Percentiles rank a stretch among this genome's conserved stretches.
These are phyloP conservation scores for Aspergillaceae sp. DNA, from an alignment of 2,329 filamentous ascomycete species.

Conservation along the genomic window DNA sequence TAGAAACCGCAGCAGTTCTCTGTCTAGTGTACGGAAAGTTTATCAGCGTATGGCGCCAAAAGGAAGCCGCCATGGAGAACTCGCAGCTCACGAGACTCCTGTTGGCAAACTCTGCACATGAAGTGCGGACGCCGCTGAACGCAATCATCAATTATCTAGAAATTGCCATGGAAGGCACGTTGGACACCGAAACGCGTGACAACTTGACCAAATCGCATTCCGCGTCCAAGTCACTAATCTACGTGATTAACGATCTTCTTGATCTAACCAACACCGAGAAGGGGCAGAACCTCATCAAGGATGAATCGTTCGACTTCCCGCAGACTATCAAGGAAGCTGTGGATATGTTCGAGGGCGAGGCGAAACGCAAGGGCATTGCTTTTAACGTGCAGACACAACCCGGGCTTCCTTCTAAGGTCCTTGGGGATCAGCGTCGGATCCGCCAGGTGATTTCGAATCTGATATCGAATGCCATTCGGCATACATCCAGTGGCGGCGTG, in stretches of 20 bases:
- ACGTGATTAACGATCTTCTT: constrained; percentile 85
- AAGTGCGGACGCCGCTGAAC: constrained; percentile 82
- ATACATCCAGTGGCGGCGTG: constrained; percentile 61
- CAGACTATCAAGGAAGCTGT: constrained; percentile 68
- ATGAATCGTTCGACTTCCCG: constrained; percentile 67
- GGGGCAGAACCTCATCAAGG: constrained; percentile 67
- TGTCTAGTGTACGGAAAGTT: constrained; percentile 84
- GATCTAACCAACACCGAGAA: constrained; percentile 84
- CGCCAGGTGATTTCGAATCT: constrained; percentile 76
- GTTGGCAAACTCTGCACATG: constrained; percentile 81
- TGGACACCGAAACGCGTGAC: constrained; percentile 76
- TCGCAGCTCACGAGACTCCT: constrained; percentile 71
- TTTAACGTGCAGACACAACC: constrained; percentile 62
- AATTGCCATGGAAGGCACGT: constrained; percentile 71
- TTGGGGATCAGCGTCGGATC: constrained; percentile 72
- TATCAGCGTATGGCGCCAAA: constrained; percentile 88
- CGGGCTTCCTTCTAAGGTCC: constrained; percentile 59
- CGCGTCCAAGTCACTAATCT: constrained; percentile 84
- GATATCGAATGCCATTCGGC: constrained; percentile 74
- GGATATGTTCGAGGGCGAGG: constrained; percentile 63
- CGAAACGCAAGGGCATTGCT: constrained; percentile 62
- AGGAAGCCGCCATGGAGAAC: constrained; percentile 72
- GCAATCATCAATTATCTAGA: constrained; percentile 93
- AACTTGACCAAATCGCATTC: constrained; percentile 79
- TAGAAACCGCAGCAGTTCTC: constrained; percentile 79